These are phyloP conservation scores for Zymoseptoria brevis DNA, from an alignment of 2,329 filamentous ascomycete species.

Conservation along the genomic window DNA sequence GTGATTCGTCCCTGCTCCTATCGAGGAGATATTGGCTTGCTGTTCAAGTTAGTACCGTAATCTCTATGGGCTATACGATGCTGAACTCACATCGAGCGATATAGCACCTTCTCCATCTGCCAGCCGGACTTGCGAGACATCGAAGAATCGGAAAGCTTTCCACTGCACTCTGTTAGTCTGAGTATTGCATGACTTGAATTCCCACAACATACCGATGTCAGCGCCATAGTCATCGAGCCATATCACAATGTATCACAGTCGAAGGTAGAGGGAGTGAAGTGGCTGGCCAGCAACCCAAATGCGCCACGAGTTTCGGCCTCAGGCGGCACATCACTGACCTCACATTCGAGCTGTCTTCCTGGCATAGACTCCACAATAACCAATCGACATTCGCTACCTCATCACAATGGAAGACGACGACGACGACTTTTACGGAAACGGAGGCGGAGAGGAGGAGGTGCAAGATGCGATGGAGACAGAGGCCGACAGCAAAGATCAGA, in stretches of 20 bases:
- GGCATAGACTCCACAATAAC: neutral
- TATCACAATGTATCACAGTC: constrained; percentile 8
- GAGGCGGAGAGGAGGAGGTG: constrained; percentile 15
- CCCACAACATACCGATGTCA: constrained; percentile 25
- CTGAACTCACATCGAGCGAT: constrained; percentile 24
- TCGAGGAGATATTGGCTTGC: constrained; percentile 64
- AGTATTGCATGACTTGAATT: neutral
- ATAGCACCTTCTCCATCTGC: constrained; percentile 65
- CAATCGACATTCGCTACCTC: neutral
- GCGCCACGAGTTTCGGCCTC: neutral
- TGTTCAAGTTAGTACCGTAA: constrained; percentile 22
- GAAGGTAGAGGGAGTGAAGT: neutral
- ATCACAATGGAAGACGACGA: constrained; percentile 44
- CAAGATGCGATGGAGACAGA: constrained; percentile 23
- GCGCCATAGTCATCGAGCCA: constrained; percentile 26
- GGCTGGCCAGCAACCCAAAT: neutral
- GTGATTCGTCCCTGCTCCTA: constrained; percentile 80
- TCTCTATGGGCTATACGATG: neutral
- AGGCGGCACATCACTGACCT: neutral
- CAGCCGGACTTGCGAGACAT: constrained; percentile 76
- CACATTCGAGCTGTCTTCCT: neutral
- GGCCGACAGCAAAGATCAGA: constrained; percentile 31
- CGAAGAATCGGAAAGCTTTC: constrained; percentile 99
- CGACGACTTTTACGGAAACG: constrained; percentile 42
- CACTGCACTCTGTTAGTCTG: constrained; percentile 50